Conservation (phyloP, 2,329 filamentous ascomycete genomes). For the Ambrosiella beaveri region DNA sequence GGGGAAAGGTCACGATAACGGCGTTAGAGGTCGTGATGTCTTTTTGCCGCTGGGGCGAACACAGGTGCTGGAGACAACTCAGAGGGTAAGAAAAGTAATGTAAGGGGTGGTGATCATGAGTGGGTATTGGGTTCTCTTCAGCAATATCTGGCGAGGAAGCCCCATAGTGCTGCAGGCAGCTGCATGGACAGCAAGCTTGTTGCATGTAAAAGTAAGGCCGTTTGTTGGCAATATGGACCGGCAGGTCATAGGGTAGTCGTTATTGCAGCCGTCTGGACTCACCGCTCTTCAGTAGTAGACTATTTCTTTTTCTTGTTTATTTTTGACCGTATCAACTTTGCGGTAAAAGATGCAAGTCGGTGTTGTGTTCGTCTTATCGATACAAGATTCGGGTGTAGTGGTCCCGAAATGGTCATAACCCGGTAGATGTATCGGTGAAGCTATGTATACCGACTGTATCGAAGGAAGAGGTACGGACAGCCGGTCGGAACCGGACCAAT, state of each 20-base stretch:
- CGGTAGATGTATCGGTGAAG: background rate
- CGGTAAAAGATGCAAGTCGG: too few relatives aligned
- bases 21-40: background rate
- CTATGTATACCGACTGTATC: too few relatives aligned
- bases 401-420: background rate
- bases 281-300: background rate
- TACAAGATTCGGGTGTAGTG: background rate
- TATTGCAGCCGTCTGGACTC: background rate
- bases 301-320: too few relatives aligned
- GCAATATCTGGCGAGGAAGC: background rate
- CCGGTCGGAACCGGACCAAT: too few relatives aligned
- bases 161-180: background rate
- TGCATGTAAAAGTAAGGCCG: background rate
- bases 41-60: background rate
- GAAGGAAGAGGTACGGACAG: too few relatives aligned
- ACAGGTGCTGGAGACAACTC: background rate
- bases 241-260: background rate
- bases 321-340: too few relatives aligned
- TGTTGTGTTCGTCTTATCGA: background rate
- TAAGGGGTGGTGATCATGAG: background rate
- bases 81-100: background rate
- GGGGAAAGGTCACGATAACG: too few relatives aligned
- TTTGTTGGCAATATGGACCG: background rate
- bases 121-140: background rate
- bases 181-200: background rate